Evolutionary conservation across 2,329 filamentous ascomycete genomes (phyloP).

Genomic region (Lecanicillium sp.): DNA sequence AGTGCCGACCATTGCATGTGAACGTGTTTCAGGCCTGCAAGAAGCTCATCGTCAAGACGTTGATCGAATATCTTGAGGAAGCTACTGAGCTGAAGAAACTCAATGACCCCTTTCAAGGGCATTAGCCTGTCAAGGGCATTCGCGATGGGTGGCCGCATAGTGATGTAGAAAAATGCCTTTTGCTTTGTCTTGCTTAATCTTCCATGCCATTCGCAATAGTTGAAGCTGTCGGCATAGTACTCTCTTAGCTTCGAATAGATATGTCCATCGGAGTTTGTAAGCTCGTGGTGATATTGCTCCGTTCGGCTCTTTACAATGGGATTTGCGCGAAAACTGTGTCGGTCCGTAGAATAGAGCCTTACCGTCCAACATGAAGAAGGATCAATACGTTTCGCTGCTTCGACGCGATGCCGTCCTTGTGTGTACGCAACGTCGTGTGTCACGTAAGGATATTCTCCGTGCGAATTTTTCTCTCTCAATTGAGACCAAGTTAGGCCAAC

Average conservation of each 20-base stretch:
- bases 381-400: too few species aligned
- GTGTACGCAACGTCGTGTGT: too few species aligned
- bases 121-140: background rate
- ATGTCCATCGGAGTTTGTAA: background rate
- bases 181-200: background rate
- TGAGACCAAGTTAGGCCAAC: too few species aligned
- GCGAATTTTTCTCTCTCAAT: too few species aligned
- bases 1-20: slow-evolving; percentile 3
- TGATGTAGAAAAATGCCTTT: background rate
- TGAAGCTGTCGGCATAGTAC: background rate
- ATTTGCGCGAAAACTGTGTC: too few species aligned
- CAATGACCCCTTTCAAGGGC: background rate
- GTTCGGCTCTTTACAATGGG: background rate
- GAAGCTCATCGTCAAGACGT: background rate
- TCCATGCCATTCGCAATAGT: background rate
- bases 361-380: too few species aligned
- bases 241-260: background rate
- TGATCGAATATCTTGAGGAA: background rate
- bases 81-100: background rate
- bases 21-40: slow-evolving; percentile 2
- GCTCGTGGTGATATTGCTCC: background rate
- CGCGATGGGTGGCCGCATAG: background rate
- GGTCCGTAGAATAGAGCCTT: too few species aligned
- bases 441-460: too few species aligned
- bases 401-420: too few species aligned